Evolutionary conservation across 2,329 filamentous ascomycete genomes (phyloP), one percentile per base, ranked within the genome.

Genomic region (Pseudogymnoascus sp.): DNA sequence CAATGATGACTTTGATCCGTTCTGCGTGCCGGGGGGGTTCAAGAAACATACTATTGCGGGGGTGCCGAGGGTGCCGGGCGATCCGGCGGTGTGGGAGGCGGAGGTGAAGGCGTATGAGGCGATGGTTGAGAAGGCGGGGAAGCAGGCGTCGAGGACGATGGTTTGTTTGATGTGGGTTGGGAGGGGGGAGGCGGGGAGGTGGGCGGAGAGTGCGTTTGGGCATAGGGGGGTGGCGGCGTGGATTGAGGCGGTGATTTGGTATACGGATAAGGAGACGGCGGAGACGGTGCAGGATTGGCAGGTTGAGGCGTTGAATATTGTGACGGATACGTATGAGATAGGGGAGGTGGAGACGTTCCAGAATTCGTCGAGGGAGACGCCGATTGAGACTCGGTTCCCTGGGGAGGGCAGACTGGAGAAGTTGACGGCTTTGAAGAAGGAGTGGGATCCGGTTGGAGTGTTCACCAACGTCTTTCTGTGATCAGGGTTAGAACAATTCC

Each of bases 381-480:
- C 66, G 3, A 63, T 70, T n/a, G 68, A 65, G 61, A 59, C 63
- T 28, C 65, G 68, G 5, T 70, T 62, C 47, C 44, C 44, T 50
- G 44, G 44, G 13, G 44, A 62, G 63, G 63, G 69, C 64, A 60
- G 66, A 35, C 26, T 71, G n/a, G 63, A 67, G n/a, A 73, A 67
- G 33, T 61, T 74, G 13, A 65, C 62, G 26, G 62, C 47, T 1
- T 50, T 73, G 60, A 73, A 73, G 64, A 70, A 50, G 40, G 64
- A 66, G 61, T 71, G 69, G 69, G 72, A 73, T 62, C 70, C 71
- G 4, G 60, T 63, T 9, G 70, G 69, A 0, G 64, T 70, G 9
- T 73, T 72, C 35, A 50, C 44, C 3, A 10, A 50, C 28, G 44
- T 50, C 26, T 8, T 50, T n/a, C 44, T 50, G 7, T 50, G 15